Conservation (phyloP, 2,329 filamentous ascomycete genomes). For the Pseudogymnoascus sp. region DNA sequence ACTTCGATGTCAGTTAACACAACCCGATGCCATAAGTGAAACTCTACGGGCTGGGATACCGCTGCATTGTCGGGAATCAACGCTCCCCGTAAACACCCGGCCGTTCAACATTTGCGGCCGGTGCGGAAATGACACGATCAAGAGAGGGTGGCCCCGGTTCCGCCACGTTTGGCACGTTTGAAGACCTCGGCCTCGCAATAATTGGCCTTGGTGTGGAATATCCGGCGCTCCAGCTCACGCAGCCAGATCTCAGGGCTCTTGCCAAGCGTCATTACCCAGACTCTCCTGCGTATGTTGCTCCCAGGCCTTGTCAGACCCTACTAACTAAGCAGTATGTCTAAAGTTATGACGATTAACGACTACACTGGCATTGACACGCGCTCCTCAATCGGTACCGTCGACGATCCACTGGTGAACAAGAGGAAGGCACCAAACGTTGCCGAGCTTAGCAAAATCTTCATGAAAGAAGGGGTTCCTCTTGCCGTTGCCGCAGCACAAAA, state of each 20-base stretch:
- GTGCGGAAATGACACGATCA: not conserved
- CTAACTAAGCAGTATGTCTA: constrained; percentile 45
- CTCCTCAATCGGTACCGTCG: constrained; percentile 53
- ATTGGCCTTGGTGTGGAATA: constrained; percentile 54
- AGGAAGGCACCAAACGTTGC: constrained; percentile 45
- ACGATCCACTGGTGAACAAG: constrained; percentile 56
- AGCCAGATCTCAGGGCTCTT: constrained; percentile 45
- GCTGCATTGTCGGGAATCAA: not conserved
- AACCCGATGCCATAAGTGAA: not conserved
- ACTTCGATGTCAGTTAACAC: not conserved
- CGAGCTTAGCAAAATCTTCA: constrained; percentile 49
- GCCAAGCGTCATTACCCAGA: constrained; percentile 52
- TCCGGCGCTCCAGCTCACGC: constrained; percentile 46
- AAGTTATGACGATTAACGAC: constrained; percentile 56
- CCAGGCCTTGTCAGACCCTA: not conserved
- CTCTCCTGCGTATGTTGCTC: constrained; percentile 47
- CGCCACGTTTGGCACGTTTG: constrained; percentile 20
- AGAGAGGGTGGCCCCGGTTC: not conserved
- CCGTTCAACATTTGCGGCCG: not conserved
- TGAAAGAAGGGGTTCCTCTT: constrained; percentile 50
- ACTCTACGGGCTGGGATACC: not conserved
- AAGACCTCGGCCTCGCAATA: constrained; percentile 53
- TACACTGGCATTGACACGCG: constrained; percentile 59
- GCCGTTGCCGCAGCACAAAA: constrained; percentile 48
- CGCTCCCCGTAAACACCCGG: not conserved